Base-by-base conservation (phyloP, 768 basidiomycete species). In the Saitozyma podzolica region DNA sequence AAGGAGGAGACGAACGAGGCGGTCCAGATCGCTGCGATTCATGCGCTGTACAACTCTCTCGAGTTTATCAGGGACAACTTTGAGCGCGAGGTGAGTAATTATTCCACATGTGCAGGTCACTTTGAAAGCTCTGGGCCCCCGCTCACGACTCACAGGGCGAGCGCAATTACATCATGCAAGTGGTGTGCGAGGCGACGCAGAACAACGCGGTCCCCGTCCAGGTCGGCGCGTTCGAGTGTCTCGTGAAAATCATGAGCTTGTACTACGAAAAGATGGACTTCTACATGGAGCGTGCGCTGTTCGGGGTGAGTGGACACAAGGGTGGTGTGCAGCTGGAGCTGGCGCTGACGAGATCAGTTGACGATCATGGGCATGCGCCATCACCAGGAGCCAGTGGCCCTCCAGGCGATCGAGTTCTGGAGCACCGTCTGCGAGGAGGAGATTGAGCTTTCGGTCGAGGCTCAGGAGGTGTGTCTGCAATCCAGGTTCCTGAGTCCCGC, bases 151-250 rank as follows among this genome's bases (percentile, higher is more conserved):
- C 14, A 39, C 74, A 98, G 92, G 96, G 96, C 69, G 96, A 99
- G 80, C 87, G 96, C 53, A 99, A 98, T 81, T 98, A 96, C 82
- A 98, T 99, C 80, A 99, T 99, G 96, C 96, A 99, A 82, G 93
- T 98, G 49, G 91, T 98, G 16, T 99, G 96, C 77, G 96, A 98
- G 76, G 95, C 95, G 0, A 98, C 96, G 0, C 96, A 98, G 79
- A 93, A 88, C 70, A 63, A 84, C 0, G 80, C 87, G 1, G 86
- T 89, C 3, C 80, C 84, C 42, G 93, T 98, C 42, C 95, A 98
- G 82, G 89, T 96, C n/a, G 91, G 88, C 40, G 89, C 96, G 6
- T 99, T 96, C 73, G 93, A 96, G 78, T 92, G 90, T 80, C 83
- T 99, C 13, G 95, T 98, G 40, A 86, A 88, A 73, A 96, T 97